Evolutionary conservation across 306 rosid species (phyloP).

Genomic region (Luffa aegyptiaca): DNA sequence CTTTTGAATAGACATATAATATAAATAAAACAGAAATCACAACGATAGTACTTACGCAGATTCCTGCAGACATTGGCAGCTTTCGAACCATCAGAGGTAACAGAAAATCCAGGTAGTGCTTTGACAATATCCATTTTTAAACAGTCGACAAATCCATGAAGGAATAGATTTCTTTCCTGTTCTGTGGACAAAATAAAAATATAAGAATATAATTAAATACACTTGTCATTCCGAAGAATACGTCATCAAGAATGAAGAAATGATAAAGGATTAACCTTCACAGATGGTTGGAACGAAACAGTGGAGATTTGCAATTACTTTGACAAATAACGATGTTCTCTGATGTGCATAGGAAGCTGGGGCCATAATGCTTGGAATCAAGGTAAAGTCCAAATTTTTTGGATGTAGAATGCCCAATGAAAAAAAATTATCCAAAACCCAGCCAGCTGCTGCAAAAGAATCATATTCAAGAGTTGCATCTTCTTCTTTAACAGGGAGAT

Average conservation of each 20-base stretch:
- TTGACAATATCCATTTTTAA: constrained; percentile 57
- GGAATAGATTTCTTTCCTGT: constrained; percentile 80
- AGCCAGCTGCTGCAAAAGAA: constrained; percentile 74
- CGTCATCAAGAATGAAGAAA: constrained; percentile 12
- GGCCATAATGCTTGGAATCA: constrained; percentile 41
- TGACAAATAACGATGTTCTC: constrained; percentile 83
- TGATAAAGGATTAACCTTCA: constrained; percentile 57
- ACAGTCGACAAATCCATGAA: constrained; percentile 71
- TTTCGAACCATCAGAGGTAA: constrained; percentile 48
- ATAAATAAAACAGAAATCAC: not conserved
- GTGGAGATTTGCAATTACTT: constrained; percentile 95
- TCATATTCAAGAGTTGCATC: constrained; percentile 74
- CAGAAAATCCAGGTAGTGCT: constrained; percentile 56
- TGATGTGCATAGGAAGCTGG: constrained; percentile 71
- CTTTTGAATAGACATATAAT: not conserved
- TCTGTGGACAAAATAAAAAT: constrained; percentile 45
- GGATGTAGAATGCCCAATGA: constrained; percentile 21
- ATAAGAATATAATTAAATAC: constrained; percentile 12
- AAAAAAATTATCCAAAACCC: constrained; percentile 66
- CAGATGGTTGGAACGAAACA: constrained; percentile 85
- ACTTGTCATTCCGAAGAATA: constrained; percentile 11
- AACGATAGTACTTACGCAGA: constrained; percentile 46
- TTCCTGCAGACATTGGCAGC: constrained; percentile 58
- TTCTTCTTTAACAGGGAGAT: constrained; percentile 63
- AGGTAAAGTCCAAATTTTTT: constrained; percentile 42